Percentiles rank a stretch among this genome's conserved stretches.
Conservation (phyloP, 2,329 filamentous ascomycete species). For the Penicillium nordicum region DNA sequence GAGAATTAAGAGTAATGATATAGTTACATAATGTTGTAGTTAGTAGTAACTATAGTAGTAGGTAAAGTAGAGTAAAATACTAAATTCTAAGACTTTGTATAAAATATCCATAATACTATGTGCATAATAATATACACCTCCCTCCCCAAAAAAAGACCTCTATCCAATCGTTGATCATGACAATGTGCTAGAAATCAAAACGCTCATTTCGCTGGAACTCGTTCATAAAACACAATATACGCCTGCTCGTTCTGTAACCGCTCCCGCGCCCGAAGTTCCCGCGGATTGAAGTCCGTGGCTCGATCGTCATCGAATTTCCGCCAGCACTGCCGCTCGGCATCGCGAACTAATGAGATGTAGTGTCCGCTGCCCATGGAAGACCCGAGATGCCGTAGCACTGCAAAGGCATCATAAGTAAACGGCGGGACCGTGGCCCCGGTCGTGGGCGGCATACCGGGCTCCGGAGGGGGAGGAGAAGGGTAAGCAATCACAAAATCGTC, state of each 20-base stretch:
- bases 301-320: constrained; percentile 59
- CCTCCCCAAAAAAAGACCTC: neutral
- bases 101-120: neutral
- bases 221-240: constrained; percentile 64
- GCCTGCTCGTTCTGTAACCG: constrained; percentile 61
- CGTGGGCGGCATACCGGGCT: constrained; percentile 49
- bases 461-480: constrained; percentile 30
- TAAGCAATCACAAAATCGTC: constrained; percentile 57
- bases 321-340: constrained; percentile 58
- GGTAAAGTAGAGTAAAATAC: too few species aligned
- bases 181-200: constrained; percentile 7
- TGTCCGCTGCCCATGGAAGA: constrained; percentile 68
- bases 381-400: constrained; percentile 74
- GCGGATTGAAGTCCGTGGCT: constrained; percentile 56
- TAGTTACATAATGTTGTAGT: too few species aligned
- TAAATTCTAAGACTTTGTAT: neutral
- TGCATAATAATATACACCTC: constrained; percentile 7
- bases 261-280: constrained; percentile 46
- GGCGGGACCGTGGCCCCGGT: constrained; percentile 50
- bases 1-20: too few species aligned
- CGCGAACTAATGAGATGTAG: constrained; percentile 70
- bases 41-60: too few species aligned
- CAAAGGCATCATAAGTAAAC: constrained; percentile 81
- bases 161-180: constrained; percentile 19
- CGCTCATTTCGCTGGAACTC: constrained; percentile 42